These are phyloP conservation scores for Proliferodiscus dingleyae DNA, from an alignment of 2,329 filamentous ascomycete genomes.

Conservation along the genomic window DNA sequence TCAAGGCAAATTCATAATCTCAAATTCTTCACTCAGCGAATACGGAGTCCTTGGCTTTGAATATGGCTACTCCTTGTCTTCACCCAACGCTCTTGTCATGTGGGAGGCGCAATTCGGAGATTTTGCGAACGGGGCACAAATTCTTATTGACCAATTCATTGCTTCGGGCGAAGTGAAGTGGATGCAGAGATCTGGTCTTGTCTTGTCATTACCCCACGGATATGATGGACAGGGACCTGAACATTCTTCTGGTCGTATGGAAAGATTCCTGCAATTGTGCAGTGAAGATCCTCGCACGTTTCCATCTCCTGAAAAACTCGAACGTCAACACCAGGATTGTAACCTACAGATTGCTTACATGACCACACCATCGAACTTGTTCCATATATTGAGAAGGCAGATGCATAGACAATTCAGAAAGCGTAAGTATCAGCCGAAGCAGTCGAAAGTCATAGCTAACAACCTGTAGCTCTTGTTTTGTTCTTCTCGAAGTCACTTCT, in stretches of 20 bases:
- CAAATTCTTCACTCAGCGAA: constrained; percentile 81
- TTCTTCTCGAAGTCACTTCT: constrained; percentile 99
- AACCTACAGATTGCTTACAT: constrained; percentile 99
- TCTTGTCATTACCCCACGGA: constrained; percentile 94
- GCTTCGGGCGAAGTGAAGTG: constrained; percentile 97
- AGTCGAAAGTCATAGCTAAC: too few relatives aligned
- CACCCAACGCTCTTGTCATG: constrained; percentile 94
- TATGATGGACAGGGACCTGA: constrained; percentile 98
- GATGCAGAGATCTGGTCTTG: constrained; percentile 94
- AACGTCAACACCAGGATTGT: constrained; percentile 97
- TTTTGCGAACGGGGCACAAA: constrained; percentile 99
- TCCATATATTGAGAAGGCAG: constrained; percentile 93
- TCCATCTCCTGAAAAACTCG: constrained; percentile 81
- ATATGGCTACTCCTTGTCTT: constrained; percentile 96
- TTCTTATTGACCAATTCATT: constrained; percentile 98
- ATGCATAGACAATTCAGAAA: constrained; percentile 99
- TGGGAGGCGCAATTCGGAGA: constrained; percentile 99
- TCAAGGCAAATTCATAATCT: constrained; percentile 93
- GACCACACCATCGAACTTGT: constrained; percentile 93
- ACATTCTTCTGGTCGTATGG: constrained; percentile 94
- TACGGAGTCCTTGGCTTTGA: constrained; percentile 84
- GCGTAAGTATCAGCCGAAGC: too few relatives aligned
- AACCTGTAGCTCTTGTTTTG: constrained; percentile 68
- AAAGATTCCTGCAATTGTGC: constrained; percentile 93
- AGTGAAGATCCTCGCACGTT: constrained; percentile 96